Percentiles rank a stretch among this genome's conserved stretches.
These are phyloP conservation scores for Silene noctiflora DNA, from an alignment of 179 eudicot genomes.

Conservation along the genomic window DNA sequence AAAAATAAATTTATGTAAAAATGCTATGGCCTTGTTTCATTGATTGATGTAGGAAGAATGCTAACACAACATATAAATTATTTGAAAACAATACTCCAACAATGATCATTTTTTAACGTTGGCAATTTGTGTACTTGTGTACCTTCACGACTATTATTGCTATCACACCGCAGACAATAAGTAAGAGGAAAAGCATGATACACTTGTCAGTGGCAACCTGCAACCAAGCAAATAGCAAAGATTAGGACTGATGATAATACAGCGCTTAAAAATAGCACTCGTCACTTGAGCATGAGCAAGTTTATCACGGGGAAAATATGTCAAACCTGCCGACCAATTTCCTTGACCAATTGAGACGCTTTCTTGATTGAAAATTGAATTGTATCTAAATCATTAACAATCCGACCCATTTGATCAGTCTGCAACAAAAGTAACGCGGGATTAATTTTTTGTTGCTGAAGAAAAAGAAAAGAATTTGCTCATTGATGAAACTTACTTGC, in stretches of 20 bases:
- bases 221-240: conserved; percentile 19
- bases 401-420: conserved; percentile 98
- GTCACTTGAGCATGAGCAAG: background rate
- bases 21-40: background rate
- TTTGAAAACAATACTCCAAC: background rate
- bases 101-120: background rate
- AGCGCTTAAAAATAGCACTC: conserved; percentile 5
- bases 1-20: background rate
- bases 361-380: conserved; percentile 92
- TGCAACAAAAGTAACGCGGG: conserved; percentile 27
- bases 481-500: conserved; percentile 52
- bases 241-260: conserved; percentile 13
- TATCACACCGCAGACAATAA: conserved; percentile 84
- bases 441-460: conserved; percentile 12
- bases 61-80: background rate
- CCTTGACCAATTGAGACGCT: conserved; percentile 95
- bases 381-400: conserved; percentile 91
- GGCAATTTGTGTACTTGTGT: conserved; percentile 3
- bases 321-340: conserved; percentile 92
- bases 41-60: background rate
- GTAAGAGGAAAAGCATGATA: conserved; percentile 89
- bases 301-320: conserved; percentile 8
- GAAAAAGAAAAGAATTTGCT: background rate
- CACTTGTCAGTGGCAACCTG: conserved; percentile 99
- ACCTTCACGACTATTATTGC: conserved; percentile 94